A percentile compares a stretch with the other conserved stretches of the same genome.
Evolutionary conservation across 768 basidiomycete genomes (phyloP).

Genomic region (Pholiota molesta): DNA sequence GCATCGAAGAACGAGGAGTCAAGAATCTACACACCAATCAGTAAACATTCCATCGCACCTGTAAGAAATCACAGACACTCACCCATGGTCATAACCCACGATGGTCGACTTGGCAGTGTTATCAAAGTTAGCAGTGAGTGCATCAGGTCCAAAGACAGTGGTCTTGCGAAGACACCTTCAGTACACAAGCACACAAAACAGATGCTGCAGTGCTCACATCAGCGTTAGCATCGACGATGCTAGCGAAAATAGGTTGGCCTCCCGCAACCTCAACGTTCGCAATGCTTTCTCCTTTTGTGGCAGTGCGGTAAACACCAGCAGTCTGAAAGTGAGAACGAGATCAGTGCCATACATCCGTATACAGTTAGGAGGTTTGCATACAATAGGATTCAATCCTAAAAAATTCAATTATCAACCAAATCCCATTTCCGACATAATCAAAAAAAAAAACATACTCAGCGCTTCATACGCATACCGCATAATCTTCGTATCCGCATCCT

Average conservation of each 20-base stretch:
- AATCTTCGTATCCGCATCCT: conserved; percentile 31
- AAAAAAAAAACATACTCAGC: conserved; percentile 36
- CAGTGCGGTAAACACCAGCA: conserved; percentile 44
- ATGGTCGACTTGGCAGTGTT: conserved; percentile 28
- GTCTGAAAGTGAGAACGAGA: conserved; percentile 26
- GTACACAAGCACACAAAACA: background rate
- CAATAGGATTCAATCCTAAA: conserved; percentile 37
- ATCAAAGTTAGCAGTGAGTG: conserved; percentile 25
- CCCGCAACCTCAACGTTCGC: conserved; percentile 30
- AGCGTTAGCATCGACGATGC: conserved; percentile 39
- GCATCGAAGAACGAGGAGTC: conserved; percentile 41
- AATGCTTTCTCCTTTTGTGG: conserved; percentile 28
- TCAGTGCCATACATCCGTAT: conserved; percentile 8
- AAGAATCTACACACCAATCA: conserved; percentile 26
- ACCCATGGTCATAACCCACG: conserved; percentile 17
- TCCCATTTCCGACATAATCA: background rate
- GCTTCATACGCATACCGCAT: conserved; percentile 51
- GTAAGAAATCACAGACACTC: background rate
- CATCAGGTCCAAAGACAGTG: conserved; percentile 25
- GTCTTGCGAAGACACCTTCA: conserved; percentile 19
- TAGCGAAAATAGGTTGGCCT: conserved; percentile 36
- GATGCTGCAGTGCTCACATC: conserved; percentile 34
- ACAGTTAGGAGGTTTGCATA: conserved; percentile 13
- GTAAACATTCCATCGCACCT: background rate
- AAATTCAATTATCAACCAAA: background rate